phyloP scores from a whole-genome alignment of 2,329 filamentous ascomycete species.

The Acarospora socialis region DNA sequence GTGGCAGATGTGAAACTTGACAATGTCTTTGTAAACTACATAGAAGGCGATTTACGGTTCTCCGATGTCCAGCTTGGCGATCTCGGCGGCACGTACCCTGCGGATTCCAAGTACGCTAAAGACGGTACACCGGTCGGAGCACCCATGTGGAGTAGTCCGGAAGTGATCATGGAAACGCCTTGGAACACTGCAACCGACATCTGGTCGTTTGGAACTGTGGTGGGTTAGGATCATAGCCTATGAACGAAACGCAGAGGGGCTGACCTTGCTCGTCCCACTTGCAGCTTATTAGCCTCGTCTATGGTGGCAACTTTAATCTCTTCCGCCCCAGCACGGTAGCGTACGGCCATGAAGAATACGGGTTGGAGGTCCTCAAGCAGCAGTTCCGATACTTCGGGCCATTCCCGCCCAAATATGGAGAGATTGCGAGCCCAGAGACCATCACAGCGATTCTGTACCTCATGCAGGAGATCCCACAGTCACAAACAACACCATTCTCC shows the following conservation, averaged over 20 bases:
- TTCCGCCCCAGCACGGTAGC: conserved; percentile 12
- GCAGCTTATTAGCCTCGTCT: conserved; percentile 14
- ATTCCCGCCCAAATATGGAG: no score
- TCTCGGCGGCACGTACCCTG: conserved; percentile 11
- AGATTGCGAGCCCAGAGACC: no score
- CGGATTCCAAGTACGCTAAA: conserved; percentile 10
- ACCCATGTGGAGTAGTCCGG: conserved; percentile 13
- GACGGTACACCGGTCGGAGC: conserved; percentile 12
- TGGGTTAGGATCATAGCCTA: no score
- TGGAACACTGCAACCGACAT: conserved; percentile 15
- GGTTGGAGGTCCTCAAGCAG: conserved; percentile 13
- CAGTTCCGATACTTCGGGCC: conserved; percentile 14
- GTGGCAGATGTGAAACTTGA: no score
- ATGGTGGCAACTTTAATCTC: conserved; percentile 13
- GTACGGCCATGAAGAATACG: conserved; percentile 15
- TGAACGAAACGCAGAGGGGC: no score
- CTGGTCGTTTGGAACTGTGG: conserved; percentile 14
- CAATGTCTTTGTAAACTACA: conserved; percentile 2
- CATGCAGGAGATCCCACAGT: not conserved
- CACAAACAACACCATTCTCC: conserved; percentile 15
- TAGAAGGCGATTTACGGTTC: not conserved
- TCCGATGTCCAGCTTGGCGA: conserved; percentile 8
- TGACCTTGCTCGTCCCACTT: no score
- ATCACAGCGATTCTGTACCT: no score
- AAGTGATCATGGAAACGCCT: conserved; percentile 13